Percentiles rank a stretch among this genome's conserved stretches.
Evolutionary conservation across 2,329 filamentous ascomycete species (phyloP).

Genomic region (Fusarium buharicum): DNA sequence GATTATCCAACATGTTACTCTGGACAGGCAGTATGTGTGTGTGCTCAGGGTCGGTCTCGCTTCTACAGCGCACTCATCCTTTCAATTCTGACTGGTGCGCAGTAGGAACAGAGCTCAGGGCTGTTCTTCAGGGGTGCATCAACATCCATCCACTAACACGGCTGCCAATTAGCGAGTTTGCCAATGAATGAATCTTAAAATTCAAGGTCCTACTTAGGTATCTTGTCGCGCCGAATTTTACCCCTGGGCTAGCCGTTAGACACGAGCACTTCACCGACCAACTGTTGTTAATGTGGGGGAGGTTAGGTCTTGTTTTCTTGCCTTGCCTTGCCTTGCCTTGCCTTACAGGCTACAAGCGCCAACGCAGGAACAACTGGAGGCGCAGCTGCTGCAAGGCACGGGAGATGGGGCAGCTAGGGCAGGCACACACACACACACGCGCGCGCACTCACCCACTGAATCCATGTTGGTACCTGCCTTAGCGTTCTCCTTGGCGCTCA

Average conservation of each 20-base stretch:
- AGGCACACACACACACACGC: not conserved
- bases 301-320: not conserved
- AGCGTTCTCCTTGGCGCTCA: slow-evolving; percentile 35
- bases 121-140: not conserved
- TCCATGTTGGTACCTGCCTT: slow-evolving; percentile 37
- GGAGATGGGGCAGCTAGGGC: too few relatives aligned
- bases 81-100: slow-evolving; percentile 14
- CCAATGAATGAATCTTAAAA: slow-evolving; percentile 1
- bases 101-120: slow-evolving; percentile 11
- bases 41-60: not conserved
- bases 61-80: not conserved
- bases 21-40: not conserved
- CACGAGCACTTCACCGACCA: slow-evolving; percentile 38
- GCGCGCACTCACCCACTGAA: not conserved
- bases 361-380: slow-evolving; percentile 28
- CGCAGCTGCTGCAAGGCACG: slow-evolving; percentile 19
- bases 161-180: slow-evolving; percentile 30
- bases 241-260: slow-evolving; percentile 31
- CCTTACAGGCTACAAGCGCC: slow-evolving; percentile 21
- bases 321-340: not conserved
- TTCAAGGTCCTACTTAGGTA: slow-evolving; percentile 16
- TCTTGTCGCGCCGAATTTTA: slow-evolving; percentile 8
- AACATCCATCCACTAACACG: slow-evolving; percentile 11
- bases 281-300: slow-evolving; percentile 10
- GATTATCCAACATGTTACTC: slow-evolving; percentile 8